Evolutionary conservation across 2,329 filamentous ascomycete genomes (phyloP).

Genomic region (Nothophoma quercina): DNA sequence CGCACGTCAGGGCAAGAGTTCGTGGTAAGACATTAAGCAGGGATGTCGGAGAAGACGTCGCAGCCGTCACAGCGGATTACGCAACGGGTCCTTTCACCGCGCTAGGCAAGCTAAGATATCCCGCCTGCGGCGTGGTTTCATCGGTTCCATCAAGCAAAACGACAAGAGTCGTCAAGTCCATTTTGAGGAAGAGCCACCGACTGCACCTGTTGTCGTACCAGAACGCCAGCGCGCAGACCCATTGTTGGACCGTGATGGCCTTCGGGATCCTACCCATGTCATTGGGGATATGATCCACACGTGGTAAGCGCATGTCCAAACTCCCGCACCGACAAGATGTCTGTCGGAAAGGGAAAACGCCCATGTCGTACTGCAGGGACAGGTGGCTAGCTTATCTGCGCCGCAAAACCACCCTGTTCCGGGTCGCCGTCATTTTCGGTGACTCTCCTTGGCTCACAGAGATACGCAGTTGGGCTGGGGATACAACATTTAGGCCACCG

Average conservation of each 20-base stretch:
- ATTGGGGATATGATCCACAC: slow-evolving; percentile 15
- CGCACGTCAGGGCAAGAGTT: slow-evolving; percentile 28
- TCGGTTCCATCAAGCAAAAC: slow-evolving; percentile 29
- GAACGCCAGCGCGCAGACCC: slow-evolving; percentile 9
- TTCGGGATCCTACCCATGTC: slow-evolving; percentile 18
- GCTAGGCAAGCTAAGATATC: slow-evolving; percentile 10
- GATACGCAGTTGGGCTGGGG: slow-evolving; percentile 2
- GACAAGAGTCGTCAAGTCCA: slow-evolving; percentile 20
- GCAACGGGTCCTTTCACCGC: slow-evolving; percentile 29
- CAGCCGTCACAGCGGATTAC: slow-evolving; percentile 32
- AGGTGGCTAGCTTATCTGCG: slow-evolving; percentile 14
- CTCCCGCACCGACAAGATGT: slow-evolving; percentile 13
- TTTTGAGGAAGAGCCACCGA: slow-evolving; percentile 8
- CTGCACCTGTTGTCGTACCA: slow-evolving; percentile 16
- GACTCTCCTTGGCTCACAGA: slow-evolving; percentile 5
- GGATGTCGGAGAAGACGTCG: slow-evolving; percentile 28
- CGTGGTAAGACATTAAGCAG: slow-evolving; percentile 31
- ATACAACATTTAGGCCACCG: neutral
- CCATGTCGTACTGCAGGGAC: slow-evolving; percentile 17
- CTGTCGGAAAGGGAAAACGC: slow-evolving; percentile 17
- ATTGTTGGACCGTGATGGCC: slow-evolving; percentile 10
- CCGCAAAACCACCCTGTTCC: slow-evolving; percentile 16
- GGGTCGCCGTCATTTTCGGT: slow-evolving; percentile 11
- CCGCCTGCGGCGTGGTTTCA: slow-evolving; percentile 36
- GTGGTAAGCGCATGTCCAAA: slow-evolving; percentile 21